Conservation (phyloP, 345 rosid genomes). For the Triadica sebifera region DNA sequence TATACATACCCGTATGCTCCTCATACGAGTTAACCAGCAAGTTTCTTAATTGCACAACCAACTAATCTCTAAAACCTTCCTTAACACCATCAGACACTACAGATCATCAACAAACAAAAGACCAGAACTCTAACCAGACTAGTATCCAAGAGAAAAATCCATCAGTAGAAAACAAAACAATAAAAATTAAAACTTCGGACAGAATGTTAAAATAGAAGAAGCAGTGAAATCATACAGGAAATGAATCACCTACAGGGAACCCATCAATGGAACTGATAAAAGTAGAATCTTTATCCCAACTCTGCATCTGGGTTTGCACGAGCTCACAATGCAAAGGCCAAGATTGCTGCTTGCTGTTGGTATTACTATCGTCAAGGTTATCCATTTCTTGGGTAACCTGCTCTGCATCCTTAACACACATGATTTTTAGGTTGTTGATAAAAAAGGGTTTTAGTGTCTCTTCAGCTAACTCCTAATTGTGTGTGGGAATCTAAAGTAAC, state of each 20-base stretch:
- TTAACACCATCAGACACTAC: background rate
- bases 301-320: constrained; percentile 47
- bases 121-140: background rate
- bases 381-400: constrained; percentile 35
- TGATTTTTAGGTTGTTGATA: constrained; percentile 15
- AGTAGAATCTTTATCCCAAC: constrained; percentile 35
- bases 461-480: background rate
- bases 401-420: constrained; percentile 53
- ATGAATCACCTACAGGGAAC: constrained; percentile 28
- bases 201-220: background rate
- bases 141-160: background rate
- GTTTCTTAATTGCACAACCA: constrained; percentile 3
- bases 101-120: background rate
- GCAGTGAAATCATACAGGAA: constrained; percentile 36
- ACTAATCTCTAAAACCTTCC: background rate
- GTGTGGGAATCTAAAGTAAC: constrained; percentile 28
- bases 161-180: background rate
- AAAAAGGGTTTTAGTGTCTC: background rate
- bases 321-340: constrained; percentile 42
- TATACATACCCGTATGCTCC: background rate
- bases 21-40: background rate
- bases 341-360: constrained; percentile 16
- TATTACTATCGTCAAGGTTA: constrained; percentile 8
- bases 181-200: background rate
- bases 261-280: constrained; percentile 29